Percentiles rank a stretch among this genome's conserved stretches.
phyloP scores from a whole-genome alignment of 2,329 filamentous ascomycete genomes.

The Eutypella sp. region DNA sequence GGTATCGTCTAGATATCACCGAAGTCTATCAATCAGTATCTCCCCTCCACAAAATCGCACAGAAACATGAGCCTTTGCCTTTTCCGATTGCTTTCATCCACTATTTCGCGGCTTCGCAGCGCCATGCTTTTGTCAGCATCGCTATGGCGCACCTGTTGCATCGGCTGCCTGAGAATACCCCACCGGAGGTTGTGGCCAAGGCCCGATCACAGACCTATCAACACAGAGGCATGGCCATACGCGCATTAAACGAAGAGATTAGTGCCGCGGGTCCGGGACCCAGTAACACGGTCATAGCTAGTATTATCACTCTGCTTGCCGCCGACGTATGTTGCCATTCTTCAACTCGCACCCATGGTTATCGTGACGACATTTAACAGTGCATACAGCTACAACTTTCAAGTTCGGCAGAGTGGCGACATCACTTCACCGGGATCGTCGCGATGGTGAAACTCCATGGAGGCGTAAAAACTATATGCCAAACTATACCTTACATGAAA shows the following conservation, averaged over 20 bases:
- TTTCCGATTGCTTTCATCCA: constrained; percentile 7
- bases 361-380: not conserved
- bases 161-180: constrained; percentile 7
- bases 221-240: constrained; percentile 24
- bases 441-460: constrained; percentile 25
- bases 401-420: constrained; percentile 21
- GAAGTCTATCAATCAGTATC: constrained; percentile 24
- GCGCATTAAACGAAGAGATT: constrained; percentile 24
- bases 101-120: constrained; percentile 9
- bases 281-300: constrained; percentile 21
- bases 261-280: constrained; percentile 11
- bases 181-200: constrained; percentile 1
- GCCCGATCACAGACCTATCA: constrained; percentile 14
- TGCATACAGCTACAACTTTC: constrained; percentile 1
- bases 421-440: constrained; percentile 24
- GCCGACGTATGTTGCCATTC: constrained; percentile 22
- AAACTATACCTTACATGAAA: constrained; percentile 9
- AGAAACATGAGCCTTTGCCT: constrained; percentile 6
- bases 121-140: constrained; percentile 15
- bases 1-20: constrained; percentile 19
- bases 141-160: constrained; percentile 15
- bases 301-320: constrained; percentile 23
- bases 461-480: constrained; percentile 16
- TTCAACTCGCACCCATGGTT: not conserved
- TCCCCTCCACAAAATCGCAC: constrained; percentile 8